Percentiles rank a stretch among this genome's conserved stretches.
Conservation (phyloP, 345 rosid genomes). For the Triadica sebifera region DNA sequence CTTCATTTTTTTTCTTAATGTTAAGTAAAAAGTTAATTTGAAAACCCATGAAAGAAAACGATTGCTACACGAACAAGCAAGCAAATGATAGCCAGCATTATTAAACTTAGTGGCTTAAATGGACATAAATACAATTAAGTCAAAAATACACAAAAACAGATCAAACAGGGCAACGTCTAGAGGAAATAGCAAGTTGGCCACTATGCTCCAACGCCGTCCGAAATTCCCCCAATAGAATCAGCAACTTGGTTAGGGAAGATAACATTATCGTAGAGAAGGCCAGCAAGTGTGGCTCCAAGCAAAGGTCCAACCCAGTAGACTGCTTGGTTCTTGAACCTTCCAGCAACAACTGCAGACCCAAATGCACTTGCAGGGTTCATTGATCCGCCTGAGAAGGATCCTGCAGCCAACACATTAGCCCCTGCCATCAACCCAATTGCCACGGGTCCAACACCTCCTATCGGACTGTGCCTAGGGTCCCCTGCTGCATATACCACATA, state of each 20-base stretch:
- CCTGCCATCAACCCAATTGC: slow-evolving; percentile 70
- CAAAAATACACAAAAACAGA: not conserved
- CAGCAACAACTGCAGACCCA: slow-evolving; percentile 64
- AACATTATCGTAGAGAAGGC: slow-evolving; percentile 65
- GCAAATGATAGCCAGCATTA: slow-evolving; percentile 15
- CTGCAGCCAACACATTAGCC: slow-evolving; percentile 64
- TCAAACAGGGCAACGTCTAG: not conserved
- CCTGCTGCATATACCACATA: slow-evolving; percentile 63
- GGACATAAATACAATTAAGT: no score
- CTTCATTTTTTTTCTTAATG: no score
- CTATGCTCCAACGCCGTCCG: slow-evolving; percentile 40
- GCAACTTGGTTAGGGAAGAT: slow-evolving; percentile 37
- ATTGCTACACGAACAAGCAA: no score
- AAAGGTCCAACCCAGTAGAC: slow-evolving; percentile 93
- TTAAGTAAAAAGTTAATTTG: no score
- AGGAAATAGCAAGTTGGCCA: not conserved
- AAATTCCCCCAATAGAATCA: slow-evolving; percentile 36
- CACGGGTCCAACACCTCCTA: slow-evolving; percentile 50
- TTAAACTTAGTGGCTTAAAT: slow-evolving; percentile 9
- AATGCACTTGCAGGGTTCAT: slow-evolving; percentile 91
- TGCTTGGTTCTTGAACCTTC: slow-evolving; percentile 81
- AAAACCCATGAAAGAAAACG: no score
- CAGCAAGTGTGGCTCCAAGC: slow-evolving; percentile 69
- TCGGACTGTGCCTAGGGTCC: slow-evolving; percentile 47
- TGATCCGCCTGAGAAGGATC: slow-evolving; percentile 88